Evolutionary conservation across 2,329 filamentous ascomycete genomes (phyloP).

Genomic region (Fusarium sp.): DNA sequence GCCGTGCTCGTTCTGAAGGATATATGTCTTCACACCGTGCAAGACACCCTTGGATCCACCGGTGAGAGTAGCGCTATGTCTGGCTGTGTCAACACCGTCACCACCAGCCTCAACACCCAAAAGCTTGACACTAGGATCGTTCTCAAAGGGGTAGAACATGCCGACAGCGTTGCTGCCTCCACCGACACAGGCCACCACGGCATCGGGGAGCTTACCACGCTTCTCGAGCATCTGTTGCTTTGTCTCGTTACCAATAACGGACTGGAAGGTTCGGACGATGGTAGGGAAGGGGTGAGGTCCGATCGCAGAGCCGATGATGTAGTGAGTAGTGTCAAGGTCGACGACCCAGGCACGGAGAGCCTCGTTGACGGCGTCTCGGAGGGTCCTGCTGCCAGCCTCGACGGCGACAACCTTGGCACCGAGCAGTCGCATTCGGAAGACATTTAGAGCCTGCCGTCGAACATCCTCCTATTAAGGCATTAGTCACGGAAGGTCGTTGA

Average conservation of each 20-base stretch:
- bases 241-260: constrained; percentile 93
- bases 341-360: constrained; percentile 94
- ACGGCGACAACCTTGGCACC: constrained; percentile 93
- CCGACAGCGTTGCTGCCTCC: constrained; percentile 94
- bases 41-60: constrained; percentile 91
- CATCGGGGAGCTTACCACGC: constrained; percentile 89
- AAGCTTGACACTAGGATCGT: constrained; percentile 84
- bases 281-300: constrained; percentile 98
- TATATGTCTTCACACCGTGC: constrained; percentile 94
- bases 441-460: constrained; percentile 92
- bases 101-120: constrained; percentile 95
- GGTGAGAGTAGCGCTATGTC: constrained; percentile 88
- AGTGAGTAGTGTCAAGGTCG: constrained; percentile 92
- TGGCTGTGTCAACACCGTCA: constrained; percentile 84
- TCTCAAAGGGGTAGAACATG: constrained; percentile 97
- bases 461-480: constrained; percentile 76
- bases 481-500: constrained; percentile 23
- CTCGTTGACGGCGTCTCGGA: constrained; percentile 93
- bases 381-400: constrained; percentile 84
- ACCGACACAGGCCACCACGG: constrained; percentile 95
- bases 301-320: constrained; percentile 97
- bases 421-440: constrained; percentile 97
- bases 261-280: constrained; percentile 97
- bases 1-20: constrained; percentile 90
- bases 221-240: constrained; percentile 88